Evolutionary conservation across 2,329 filamentous ascomycete genomes (phyloP).

Genomic region (Aureobasidium sp.): DNA sequence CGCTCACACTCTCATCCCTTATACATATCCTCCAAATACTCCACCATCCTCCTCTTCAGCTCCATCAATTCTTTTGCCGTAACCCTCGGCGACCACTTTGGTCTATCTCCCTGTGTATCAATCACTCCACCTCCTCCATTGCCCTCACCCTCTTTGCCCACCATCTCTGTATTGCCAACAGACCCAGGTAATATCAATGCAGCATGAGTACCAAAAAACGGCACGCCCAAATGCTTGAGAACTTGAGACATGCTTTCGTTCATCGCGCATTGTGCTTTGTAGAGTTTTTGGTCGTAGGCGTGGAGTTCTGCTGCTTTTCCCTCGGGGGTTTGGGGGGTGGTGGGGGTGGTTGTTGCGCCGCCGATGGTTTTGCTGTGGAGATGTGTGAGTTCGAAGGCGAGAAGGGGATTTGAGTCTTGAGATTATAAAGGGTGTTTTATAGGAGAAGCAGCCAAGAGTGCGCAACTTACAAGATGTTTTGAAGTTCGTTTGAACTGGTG

Average conservation of each 20-base stretch:
- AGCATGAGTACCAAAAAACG: slow-evolving; percentile 49
- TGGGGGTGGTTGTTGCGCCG: background rate
- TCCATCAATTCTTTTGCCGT: slow-evolving; percentile 24
- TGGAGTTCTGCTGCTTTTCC: slow-evolving; percentile 47
- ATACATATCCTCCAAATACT: slow-evolving; percentile 32
- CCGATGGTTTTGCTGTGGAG: background rate
- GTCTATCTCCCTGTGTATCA: slow-evolving; percentile 6
- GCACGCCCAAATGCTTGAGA: slow-evolving; percentile 49
- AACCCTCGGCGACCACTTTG: slow-evolving; percentile 23
- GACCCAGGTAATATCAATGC: slow-evolving; percentile 32
- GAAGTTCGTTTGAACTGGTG: slow-evolving; percentile 21
- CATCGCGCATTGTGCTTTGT: slow-evolving; percentile 52
- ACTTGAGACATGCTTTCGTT: slow-evolving; percentile 47
- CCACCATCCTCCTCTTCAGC: slow-evolving; percentile 28
- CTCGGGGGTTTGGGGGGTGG: slow-evolving; percentile 27
- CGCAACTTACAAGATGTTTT: slow-evolving; percentile 26
- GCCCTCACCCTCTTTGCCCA: too few relatives aligned
- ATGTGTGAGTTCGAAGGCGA: too few relatives aligned
- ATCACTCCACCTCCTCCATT: too few relatives aligned
- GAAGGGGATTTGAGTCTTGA: too few relatives aligned
- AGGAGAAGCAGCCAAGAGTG: too few relatives aligned
- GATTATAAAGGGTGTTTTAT: background rate
- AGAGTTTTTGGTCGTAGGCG: slow-evolving; percentile 54
- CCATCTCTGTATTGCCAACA: slow-evolving; percentile 10
- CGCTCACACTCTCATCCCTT: slow-evolving; percentile 9